These are phyloP conservation scores for Meripilus lineatus DNA, from an alignment of 1,284 basidiomycete species.

Conservation along the genomic window DNA sequence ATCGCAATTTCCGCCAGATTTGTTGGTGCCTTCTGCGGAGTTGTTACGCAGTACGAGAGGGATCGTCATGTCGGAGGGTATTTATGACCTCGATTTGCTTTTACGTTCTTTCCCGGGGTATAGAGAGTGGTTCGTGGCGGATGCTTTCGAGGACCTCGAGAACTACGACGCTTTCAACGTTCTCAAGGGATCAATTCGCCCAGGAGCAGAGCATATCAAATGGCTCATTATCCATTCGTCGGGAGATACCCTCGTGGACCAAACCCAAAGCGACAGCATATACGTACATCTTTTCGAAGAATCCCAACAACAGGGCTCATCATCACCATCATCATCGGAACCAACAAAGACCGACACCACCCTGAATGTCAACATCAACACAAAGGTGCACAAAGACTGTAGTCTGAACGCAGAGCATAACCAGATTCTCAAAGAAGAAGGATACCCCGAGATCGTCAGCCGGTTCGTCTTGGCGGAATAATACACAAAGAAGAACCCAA, in stretches of 20 bases:
- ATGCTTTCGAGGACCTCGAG: constrained; percentile 47
- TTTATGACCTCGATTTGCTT: constrained; percentile 67
- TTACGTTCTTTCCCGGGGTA: constrained; percentile 59
- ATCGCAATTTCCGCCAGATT: constrained; percentile 8
- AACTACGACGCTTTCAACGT: constrained; percentile 50
- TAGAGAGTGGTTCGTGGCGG: constrained; percentile 58
- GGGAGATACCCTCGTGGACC: constrained; percentile 65
- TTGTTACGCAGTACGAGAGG: constrained; percentile 48
- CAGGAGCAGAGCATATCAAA: constrained; percentile 32
- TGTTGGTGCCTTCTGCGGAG: constrained; percentile 40
- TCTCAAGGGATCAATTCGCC: constrained; percentile 34
- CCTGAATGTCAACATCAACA: too few species aligned
- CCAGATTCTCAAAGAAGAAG: constrained; percentile 40
- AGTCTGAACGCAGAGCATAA: constrained; percentile 49
- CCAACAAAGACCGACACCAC: too few species aligned
- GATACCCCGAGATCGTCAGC: constrained; percentile 46
- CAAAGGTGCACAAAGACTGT: constrained; percentile 15
- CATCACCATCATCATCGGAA: too few species aligned
- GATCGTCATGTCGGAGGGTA: constrained; percentile 64
- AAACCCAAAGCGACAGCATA: constrained; percentile 56
- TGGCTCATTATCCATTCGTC: constrained; percentile 74
- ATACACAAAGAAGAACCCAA: constrained; percentile 3
- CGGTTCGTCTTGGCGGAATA: constrained; percentile 31
- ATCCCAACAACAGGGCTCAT: too few species aligned
- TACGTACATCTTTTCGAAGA: constrained; percentile 52